Conservation (phyloP, 169 alveolate species). For the Neospora caninum region DNA sequence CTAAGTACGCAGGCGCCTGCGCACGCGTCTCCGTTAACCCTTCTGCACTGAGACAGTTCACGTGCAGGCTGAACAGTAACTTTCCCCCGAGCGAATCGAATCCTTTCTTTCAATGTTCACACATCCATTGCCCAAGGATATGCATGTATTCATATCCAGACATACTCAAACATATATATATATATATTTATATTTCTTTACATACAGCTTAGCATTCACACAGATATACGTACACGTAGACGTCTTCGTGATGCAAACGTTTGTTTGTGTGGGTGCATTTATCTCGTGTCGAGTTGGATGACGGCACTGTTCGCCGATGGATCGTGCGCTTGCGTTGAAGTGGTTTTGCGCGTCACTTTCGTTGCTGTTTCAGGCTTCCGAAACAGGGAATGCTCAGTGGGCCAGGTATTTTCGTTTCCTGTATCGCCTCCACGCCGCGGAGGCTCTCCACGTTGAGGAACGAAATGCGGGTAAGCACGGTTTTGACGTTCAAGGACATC, state of each 20-base stretch:
- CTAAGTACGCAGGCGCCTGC: no score
- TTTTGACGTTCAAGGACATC: not conserved
- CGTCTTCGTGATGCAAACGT: not conserved
- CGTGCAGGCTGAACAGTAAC: no score
- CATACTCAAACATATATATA: not conserved
- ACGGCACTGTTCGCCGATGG: not conserved
- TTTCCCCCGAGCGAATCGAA: no score
- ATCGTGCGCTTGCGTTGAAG: not conserved
- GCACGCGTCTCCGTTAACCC: no score
- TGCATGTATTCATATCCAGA: not conserved
- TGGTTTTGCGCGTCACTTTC: not conserved
- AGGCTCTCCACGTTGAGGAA: not conserved
- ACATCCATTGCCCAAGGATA: no score
- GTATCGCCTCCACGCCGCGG: constrained; percentile 31
- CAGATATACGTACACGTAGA: not conserved
- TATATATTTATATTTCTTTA: not conserved
- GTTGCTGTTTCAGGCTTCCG: not conserved
- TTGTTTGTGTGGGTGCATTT: no score
- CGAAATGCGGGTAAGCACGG: not conserved
- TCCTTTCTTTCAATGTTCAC: no score
- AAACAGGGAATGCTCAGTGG: constrained; percentile 35
- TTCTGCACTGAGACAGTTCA: no score
- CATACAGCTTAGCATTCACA: no score
- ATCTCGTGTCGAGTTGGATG: no score
- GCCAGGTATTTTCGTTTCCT: constrained; percentile 13